A percentile compares a stretch with the other conserved stretches of the same genome.
phyloP scores from a whole-genome alignment of 768 basidiomycete genomes.

The Macrolepiota fuliginosa region DNA sequence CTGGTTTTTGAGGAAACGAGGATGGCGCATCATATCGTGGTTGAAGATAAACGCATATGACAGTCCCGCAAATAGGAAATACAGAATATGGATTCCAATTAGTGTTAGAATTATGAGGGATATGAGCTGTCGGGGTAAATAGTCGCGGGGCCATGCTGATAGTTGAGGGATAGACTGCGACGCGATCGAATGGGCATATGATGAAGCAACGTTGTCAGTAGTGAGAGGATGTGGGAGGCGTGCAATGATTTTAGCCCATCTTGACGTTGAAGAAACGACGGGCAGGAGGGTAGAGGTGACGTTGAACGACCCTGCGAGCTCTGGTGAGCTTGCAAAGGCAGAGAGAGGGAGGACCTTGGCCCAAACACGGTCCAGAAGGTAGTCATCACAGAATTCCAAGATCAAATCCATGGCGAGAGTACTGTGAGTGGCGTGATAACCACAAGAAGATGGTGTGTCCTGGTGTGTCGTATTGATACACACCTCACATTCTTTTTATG shows the following conservation, averaged over 20 bases:
- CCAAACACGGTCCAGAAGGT: conserved; percentile 77
- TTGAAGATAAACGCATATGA: conserved; percentile 91
- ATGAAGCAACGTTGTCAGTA: conserved; percentile 31
- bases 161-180: conserved; percentile 32
- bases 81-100: conserved; percentile 80
- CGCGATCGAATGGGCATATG: conserved; percentile 17
- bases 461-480: background rate
- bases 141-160: conserved; percentile 86
- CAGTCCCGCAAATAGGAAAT: conserved; percentile 83
- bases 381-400: conserved; percentile 68
- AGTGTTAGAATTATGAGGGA: conserved; percentile 73
- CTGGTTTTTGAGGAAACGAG: conserved; percentile 89
- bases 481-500: conserved; percentile 18
- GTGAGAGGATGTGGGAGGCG: conserved; percentile 57
- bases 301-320: conserved; percentile 33
- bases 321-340: conserved; percentile 35
- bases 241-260: conserved; percentile 54
- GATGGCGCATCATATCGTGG: conserved; percentile 93
- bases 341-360: conserved; percentile 67
- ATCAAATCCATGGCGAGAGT: conserved; percentile 73
- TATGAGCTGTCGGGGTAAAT: conserved; percentile 72
- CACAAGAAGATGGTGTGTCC: background rate
- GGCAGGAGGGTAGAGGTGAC: conserved; percentile 33
- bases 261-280: conserved; percentile 29
- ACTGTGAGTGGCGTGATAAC: conserved; percentile 1